phyloP scores from a whole-genome alignment of 768 basidiomycete species.

The Kwoniella europaea region DNA sequence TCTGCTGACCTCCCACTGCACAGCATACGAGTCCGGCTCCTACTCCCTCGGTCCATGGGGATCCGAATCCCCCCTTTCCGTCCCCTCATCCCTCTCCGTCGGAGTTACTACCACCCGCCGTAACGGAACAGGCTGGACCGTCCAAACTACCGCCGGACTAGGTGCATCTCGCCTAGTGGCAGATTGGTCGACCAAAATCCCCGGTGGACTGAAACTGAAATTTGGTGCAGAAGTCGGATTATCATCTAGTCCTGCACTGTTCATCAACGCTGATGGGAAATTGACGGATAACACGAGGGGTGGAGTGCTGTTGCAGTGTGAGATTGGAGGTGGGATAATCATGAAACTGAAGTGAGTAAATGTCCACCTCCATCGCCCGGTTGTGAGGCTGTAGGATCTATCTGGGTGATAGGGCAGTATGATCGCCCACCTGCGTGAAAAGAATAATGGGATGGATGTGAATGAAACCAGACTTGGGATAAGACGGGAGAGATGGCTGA shows the following conservation, averaged over 20 bases:
- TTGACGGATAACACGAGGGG: slow-evolving; percentile 53
- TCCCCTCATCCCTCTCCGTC: slow-evolving; percentile 52
- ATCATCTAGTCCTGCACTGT: slow-evolving; percentile 40
- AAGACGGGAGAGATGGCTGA: background rate
- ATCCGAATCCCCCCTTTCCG: slow-evolving; percentile 26
- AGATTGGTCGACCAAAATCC: slow-evolving; percentile 50
- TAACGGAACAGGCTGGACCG: slow-evolving; percentile 54
- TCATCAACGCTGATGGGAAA: slow-evolving; percentile 55
- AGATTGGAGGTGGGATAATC: slow-evolving; percentile 52
- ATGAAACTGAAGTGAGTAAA: slow-evolving; percentile 49
- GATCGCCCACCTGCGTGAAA: no score
- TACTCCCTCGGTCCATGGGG: slow-evolving; percentile 58
- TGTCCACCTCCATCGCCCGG: background rate
- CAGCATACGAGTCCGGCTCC: slow-evolving; percentile 53
- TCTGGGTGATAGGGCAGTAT: background rate
- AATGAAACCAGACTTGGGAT: background rate
- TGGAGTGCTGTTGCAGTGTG: slow-evolving; percentile 50
- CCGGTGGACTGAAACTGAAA: slow-evolving; percentile 55
- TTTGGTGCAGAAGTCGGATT: slow-evolving; percentile 48
- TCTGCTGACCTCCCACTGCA: background rate
- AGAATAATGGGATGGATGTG: no score
- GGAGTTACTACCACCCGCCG: slow-evolving; percentile 47
- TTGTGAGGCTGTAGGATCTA: background rate
- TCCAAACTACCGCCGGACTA: slow-evolving; percentile 51
- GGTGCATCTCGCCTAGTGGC: slow-evolving; percentile 42